Conservation (phyloP, 2,329 filamentous ascomycete species). For the Pezicula radicicola region DNA sequence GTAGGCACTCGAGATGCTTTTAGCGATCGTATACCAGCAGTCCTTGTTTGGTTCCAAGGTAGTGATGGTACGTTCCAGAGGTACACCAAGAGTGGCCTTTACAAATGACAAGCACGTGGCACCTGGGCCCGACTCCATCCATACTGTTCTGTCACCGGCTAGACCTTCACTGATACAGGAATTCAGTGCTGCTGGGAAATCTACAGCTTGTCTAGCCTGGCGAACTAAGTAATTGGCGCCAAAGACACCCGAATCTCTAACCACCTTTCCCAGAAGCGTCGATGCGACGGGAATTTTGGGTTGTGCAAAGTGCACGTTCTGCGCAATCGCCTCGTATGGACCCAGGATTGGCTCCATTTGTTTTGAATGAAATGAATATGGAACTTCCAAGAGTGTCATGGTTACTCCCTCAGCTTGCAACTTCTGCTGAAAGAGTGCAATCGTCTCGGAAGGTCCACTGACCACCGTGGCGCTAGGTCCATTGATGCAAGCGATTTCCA, state of each 20-base stretch:
- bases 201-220: conserved; percentile 64
- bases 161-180: conserved; percentile 52
- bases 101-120: conserved; percentile 66
- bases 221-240: conserved; percentile 59
- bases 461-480: conserved; percentile 71
- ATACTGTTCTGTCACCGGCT: conserved; percentile 64
- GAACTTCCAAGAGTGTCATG: conserved; percentile 57
- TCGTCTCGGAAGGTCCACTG: conserved; percentile 49
- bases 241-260: conserved; percentile 53
- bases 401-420: conserved; percentile 1
- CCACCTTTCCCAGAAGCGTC: conserved; percentile 57
- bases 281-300: conserved; percentile 62
- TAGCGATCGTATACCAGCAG: conserved; percentile 50
- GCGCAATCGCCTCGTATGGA: conserved; percentile 51
- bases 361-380: conserved; percentile 62
- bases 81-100: conserved; percentile 53
- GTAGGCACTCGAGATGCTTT: conserved; percentile 44
- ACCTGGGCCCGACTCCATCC: conserved; percentile 69
- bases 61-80: conserved; percentile 29
- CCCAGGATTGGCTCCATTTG: conserved; percentile 61
- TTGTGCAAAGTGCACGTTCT: conserved; percentile 49
- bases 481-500: conserved; percentile 65
- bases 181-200: conserved; percentile 61
- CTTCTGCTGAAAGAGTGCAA: conserved; percentile 43
- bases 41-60: conserved; percentile 52